Conservation (phyloP, 345 rosid species). For the Eucalyptus cloeziana region DNA sequence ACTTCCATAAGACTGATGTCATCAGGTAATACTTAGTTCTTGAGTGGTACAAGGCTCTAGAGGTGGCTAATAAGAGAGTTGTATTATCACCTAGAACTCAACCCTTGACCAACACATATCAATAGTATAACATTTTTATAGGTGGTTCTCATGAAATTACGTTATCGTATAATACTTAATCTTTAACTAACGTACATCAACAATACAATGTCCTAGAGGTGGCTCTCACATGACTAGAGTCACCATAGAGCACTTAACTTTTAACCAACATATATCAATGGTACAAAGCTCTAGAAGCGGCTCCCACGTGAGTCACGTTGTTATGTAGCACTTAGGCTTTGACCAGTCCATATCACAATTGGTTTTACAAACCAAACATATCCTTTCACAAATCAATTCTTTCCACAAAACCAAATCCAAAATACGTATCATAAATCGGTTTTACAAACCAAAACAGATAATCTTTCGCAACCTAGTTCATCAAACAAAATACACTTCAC, state of each 20-base stretch:
- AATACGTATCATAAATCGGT: background rate
- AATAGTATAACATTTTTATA: background rate
- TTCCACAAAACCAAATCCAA: background rate
- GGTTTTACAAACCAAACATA: background rate
- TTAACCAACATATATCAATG: background rate
- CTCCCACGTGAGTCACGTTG: accelerated
- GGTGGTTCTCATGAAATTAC: no score
- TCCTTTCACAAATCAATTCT: background rate
- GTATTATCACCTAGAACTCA: background rate
- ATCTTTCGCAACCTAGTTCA: background rate
- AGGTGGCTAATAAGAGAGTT: background rate
- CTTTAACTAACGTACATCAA: background rate
- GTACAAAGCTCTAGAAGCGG: background rate
- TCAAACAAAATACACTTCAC: background rate
- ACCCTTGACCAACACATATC: background rate
- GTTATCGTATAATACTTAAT: no score
- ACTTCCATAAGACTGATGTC: background rate
- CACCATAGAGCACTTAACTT: accelerated
- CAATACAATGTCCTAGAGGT: no score
- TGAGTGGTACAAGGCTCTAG: background rate
- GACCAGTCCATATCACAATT: background rate
- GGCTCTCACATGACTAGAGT: no score
- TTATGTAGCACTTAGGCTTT: background rate
- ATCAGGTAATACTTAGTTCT: no score
- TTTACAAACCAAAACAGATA: background rate